phyloP scores from a whole-genome alignment of 2,329 filamentous ascomycete species.

The Sclerotinia trifoliorum region DNA sequence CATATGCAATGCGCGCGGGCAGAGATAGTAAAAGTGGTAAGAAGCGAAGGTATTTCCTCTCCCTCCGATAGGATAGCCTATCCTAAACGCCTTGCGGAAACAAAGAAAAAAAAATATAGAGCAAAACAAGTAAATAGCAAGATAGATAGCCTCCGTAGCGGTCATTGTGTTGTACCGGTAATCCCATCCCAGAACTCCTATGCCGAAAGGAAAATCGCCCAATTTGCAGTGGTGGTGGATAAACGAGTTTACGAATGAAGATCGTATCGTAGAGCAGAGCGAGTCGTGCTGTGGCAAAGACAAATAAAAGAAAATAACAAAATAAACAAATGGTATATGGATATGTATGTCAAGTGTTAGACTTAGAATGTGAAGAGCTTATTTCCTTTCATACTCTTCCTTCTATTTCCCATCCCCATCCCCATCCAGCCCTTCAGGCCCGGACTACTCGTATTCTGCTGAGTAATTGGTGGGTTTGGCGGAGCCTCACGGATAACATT shows the following conservation, averaged over 20 bases:
- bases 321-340: neutral
- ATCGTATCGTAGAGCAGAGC: constrained; percentile 7
- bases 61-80: neutral
- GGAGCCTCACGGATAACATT: constrained; percentile 27
- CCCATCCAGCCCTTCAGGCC: constrained; percentile 15
- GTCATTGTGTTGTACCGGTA: constrained; percentile 11
- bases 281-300: constrained; percentile 6
- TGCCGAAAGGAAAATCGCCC: neutral
- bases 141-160: constrained; percentile 14
- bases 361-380: neutral
- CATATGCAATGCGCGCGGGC: constrained; percentile 18
- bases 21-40: constrained; percentile 15
- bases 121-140: neutral
- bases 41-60: constrained; percentile 11
- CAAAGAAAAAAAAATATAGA: neutral
- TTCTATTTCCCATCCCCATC: constrained; percentile 25
- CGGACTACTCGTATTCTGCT: constrained; percentile 7
- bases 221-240: neutral
- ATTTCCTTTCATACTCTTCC: constrained; percentile 28
- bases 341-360: neutral
- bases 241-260: constrained; percentile 12
- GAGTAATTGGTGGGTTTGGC: constrained; percentile 10
- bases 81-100: constrained; percentile 4
- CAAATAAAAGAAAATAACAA: constrained; percentile 6
- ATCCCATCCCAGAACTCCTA: constrained; percentile 10